Conservation (phyloP, 2,329 filamentous ascomycete genomes). For the Penicillium palitans region DNA sequence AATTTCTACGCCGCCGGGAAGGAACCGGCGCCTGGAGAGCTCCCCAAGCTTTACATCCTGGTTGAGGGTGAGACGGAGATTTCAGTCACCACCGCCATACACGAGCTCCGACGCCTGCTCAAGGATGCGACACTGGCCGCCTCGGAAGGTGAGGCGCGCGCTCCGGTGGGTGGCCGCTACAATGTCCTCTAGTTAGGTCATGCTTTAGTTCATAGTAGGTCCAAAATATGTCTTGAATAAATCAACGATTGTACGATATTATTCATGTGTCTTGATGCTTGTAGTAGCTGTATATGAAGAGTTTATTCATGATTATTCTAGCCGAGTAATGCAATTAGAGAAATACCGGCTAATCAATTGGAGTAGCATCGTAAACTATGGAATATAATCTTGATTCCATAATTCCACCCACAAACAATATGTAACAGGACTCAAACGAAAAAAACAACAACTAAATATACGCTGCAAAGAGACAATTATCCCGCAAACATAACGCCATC, state of each 20-base stretch:
- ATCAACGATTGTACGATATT: conserved; percentile 11
- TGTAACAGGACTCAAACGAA: neutral
- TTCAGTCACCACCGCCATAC: conserved; percentile 85
- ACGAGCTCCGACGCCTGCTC: conserved; percentile 81
- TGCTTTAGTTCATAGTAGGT: conserved; percentile 57
- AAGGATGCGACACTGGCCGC: conserved; percentile 89
- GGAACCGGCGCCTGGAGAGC: conserved; percentile 69
- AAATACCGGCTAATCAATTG: too few relatives aligned
- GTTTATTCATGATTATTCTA: neutral
- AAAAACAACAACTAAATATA: too few relatives aligned
- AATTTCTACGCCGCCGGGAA: conserved; percentile 84
- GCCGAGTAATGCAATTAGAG: neutral
- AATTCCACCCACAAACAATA: neutral
- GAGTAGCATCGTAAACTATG: neutral
- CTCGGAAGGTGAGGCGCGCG: conserved; percentile 79
- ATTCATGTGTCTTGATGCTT: neutral
- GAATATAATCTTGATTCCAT: neutral
- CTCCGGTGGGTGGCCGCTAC: conserved; percentile 78
- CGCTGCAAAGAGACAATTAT: neutral
- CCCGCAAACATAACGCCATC: neutral
- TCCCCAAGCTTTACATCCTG: conserved; percentile 95
- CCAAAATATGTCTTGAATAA: neutral
- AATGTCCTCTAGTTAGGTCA: conserved; percentile 65
- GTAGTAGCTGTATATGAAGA: neutral
- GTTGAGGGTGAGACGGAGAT: conserved; percentile 97